A percentile compares a stretch with the other conserved stretches of the same genome.
Evolutionary conservation across 257 asterid species (phyloP).

Genomic region (Solanum paucissectum): DNA sequence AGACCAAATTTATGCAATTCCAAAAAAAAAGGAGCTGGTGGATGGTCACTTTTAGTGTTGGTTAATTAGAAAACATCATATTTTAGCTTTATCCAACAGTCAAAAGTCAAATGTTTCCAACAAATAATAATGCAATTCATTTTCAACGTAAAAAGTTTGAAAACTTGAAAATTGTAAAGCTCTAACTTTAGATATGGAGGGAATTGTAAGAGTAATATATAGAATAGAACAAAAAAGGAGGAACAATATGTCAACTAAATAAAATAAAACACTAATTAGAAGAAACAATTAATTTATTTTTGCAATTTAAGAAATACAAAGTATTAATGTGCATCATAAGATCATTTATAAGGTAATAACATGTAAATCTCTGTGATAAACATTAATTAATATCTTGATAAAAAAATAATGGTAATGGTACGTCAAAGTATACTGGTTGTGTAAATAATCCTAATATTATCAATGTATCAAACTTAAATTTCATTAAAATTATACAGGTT

Average conservation of each 20-base stretch:
- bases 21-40: not conserved
- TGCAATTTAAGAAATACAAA: not conserved
- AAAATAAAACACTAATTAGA: not conserved
- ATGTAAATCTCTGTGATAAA: not conserved
- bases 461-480: too few relatives aligned
- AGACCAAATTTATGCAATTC: not conserved
- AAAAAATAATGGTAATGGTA: not conserved
- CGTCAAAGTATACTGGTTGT: not conserved
- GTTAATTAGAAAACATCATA: not conserved
- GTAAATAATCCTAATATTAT: not conserved
- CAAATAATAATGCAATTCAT: not conserved
- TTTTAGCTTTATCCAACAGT: slow-evolving; percentile 17
- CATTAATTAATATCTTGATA: not conserved
- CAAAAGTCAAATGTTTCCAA: not conserved
- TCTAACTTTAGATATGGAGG: not conserved
- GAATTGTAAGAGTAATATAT: not conserved
- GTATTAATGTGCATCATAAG: not conserved
- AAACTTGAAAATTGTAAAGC: not conserved
- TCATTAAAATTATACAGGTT: not conserved
- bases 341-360: not conserved
- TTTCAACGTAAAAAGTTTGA: not conserved
- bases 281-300: not conserved
- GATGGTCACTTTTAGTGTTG: slow-evolving; percentile 3
- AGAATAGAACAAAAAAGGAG: not conserved
- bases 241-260: not conserved